These are phyloP conservation scores for Uronychia setigera DNA, from an alignment of 73 alveolate genomes.

Conservation along the genomic window DNA sequence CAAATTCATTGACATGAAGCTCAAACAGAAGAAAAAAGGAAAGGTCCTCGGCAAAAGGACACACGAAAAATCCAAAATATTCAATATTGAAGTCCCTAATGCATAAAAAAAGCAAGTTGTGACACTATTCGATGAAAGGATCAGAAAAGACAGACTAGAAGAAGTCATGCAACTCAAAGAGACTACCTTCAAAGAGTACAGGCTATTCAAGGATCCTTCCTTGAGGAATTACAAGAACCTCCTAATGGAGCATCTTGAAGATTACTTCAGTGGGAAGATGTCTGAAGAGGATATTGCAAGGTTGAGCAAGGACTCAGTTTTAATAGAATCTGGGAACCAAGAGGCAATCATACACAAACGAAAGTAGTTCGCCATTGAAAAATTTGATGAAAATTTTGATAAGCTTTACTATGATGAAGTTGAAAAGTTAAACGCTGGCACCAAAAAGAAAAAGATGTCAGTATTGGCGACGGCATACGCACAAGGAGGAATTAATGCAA, in stretches of 20 bases:
- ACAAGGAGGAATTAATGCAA: not conserved
- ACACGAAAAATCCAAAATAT: constrained; percentile 12
- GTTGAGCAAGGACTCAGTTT: not conserved
- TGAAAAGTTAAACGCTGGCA: not conserved
- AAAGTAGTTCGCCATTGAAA: not conserved
- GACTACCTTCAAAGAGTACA: constrained; percentile 11
- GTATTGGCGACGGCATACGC: not conserved
- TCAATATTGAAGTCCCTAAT: not conserved
- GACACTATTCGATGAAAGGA: no score
- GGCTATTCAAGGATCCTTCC: not conserved
- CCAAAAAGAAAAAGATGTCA: not conserved
- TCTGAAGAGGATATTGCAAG: not conserved
- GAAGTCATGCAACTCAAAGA: not conserved
- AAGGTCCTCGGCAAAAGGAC: not conserved
- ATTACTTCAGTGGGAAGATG: not conserved
- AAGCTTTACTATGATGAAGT: not conserved
- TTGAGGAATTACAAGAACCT: not conserved
- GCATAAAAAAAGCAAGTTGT: not conserved
- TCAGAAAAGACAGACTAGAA: not conserved
- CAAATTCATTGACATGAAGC: constrained; percentile 8
- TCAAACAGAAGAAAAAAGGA: no score
- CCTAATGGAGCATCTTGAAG: not conserved
- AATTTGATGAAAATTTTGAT: constrained; percentile 2
- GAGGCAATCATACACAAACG: not conserved
- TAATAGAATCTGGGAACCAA: not conserved